These are phyloP conservation scores for Atkinsonella hypoxylon DNA, from an alignment of 2,329 filamentous ascomycete species.

Conservation along the genomic window DNA sequence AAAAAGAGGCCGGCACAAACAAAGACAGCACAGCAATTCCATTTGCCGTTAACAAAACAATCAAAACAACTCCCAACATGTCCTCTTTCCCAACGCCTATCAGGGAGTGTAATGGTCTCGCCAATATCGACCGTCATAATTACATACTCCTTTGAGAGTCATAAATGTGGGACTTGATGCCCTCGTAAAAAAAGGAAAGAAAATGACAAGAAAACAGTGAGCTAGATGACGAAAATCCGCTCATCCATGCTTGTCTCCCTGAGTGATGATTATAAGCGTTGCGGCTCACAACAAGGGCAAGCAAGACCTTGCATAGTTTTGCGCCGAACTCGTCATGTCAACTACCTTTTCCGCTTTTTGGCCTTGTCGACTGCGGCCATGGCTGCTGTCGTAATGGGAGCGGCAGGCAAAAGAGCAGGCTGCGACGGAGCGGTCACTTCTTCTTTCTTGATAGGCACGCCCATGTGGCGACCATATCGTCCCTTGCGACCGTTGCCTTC, in stretches of 20 bases:
- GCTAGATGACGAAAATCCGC: background rate
- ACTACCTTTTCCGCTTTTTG: constrained; percentile 51
- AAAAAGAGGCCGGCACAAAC: constrained; percentile 7
- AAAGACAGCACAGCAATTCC: constrained; percentile 1
- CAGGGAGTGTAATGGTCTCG: constrained; percentile 26
- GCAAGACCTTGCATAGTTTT: background rate
- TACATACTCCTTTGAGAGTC: constrained; percentile 20
- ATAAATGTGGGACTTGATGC: background rate
- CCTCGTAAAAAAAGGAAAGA: background rate
- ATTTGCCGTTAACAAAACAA: background rate
- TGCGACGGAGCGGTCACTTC: constrained; percentile 30
- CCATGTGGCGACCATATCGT: constrained; percentile 67
- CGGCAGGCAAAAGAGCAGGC: constrained; percentile 29
- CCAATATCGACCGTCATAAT: constrained; percentile 23
- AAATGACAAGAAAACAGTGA: background rate
- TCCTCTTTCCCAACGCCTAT: constrained; percentile 20
- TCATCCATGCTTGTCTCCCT: background rate
- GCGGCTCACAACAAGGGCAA: background rate
- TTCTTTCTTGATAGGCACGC: constrained; percentile 49
- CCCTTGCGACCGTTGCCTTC: constrained; percentile 96
- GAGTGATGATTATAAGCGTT: background rate
- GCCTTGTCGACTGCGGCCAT: constrained; percentile 35
- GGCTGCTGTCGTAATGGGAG: constrained; percentile 28
- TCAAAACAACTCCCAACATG: constrained; percentile 17
- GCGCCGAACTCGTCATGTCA: background rate